phyloP scores from a whole-genome alignment of 2,329 filamentous ascomycete species.

The Cercospora beticola region DNA sequence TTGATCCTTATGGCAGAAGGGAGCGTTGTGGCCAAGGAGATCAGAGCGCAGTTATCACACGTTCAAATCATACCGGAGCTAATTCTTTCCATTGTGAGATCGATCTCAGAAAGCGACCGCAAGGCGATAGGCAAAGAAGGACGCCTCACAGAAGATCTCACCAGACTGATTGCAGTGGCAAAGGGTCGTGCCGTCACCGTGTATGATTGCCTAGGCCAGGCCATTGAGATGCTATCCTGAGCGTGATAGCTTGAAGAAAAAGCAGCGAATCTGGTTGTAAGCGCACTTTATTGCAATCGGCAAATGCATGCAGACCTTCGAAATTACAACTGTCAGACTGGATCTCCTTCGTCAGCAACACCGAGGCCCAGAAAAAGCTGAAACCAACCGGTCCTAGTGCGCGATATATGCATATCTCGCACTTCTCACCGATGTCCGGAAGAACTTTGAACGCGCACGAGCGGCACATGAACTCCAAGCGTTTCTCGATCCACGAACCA shows the following conservation, averaged over 20 bases:
- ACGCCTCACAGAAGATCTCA: background rate
- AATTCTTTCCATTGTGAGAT: background rate
- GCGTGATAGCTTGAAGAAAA: background rate
- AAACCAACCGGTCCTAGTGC: background rate
- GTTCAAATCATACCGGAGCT: too few relatives aligned
- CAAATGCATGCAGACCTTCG: background rate
- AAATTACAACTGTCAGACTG: background rate
- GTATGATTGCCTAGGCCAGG: background rate
- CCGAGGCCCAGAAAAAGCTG: background rate
- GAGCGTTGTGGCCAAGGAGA: background rate
- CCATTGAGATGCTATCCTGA: background rate
- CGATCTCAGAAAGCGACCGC: background rate
- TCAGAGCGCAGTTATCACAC: too few relatives aligned
- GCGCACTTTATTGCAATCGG: background rate
- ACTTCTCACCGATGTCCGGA: conserved; percentile 8
- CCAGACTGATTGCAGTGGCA: background rate
- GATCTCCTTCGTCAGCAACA: background rate
- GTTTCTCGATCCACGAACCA: background rate
- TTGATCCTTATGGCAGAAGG: background rate
- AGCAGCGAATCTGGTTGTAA: background rate
- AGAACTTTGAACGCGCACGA: conserved; percentile 1
- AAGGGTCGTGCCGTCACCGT: background rate
- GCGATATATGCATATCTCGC: background rate
- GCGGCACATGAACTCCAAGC: background rate
- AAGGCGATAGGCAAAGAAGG: background rate